Evolutionary conservation across 1,139 yeast genomes (phyloP).

Genomic region (Nadsonia starkeyi-henricii): DNA sequence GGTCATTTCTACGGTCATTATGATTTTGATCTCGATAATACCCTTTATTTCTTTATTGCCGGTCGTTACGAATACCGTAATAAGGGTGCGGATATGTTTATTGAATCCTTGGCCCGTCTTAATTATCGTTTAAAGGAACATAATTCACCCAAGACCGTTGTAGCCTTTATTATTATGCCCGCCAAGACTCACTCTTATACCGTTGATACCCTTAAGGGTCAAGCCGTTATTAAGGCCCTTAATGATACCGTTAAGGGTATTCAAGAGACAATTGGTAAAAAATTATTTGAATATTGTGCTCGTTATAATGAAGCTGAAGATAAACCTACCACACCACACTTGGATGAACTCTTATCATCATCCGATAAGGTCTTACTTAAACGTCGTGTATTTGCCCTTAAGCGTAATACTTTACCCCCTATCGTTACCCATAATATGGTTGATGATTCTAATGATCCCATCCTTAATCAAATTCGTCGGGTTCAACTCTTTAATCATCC

Average conservation of each 20-base stretch:
- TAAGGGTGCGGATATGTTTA: slow-evolving; percentile 92
- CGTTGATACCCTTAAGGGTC: slow-evolving; percentile 90
- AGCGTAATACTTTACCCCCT: slow-evolving; percentile 81
- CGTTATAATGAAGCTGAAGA: slow-evolving; percentile 50
- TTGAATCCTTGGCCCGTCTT: slow-evolving; percentile 83
- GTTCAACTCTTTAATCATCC: slow-evolving; percentile 85
- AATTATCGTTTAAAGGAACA: slow-evolving; percentile 73
- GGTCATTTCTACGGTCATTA: slow-evolving; percentile 97
- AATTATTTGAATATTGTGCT: slow-evolving; percentile 85
- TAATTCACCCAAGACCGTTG: slow-evolving; percentile 82
- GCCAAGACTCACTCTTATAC: slow-evolving; percentile 90
- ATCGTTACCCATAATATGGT: slow-evolving; percentile 97
- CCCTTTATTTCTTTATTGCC: slow-evolving; percentile 88
- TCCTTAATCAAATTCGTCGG: slow-evolving; percentile 79
- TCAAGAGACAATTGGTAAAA: slow-evolving; percentile 72
- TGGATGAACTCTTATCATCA: slow-evolving; percentile 74
- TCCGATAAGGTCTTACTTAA: slow-evolving; percentile 82
- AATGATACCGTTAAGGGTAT: slow-evolving; percentile 84
- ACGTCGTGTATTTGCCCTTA: slow-evolving; percentile 85
- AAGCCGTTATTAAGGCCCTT: slow-evolving; percentile 85
- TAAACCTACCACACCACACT: slow-evolving; percentile 31
- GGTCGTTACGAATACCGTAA: slow-evolving; percentile 95
- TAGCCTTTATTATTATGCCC: slow-evolving; percentile 98
- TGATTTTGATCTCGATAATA: slow-evolving; percentile 87
- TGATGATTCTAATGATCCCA: slow-evolving; percentile 84